Conservation (phyloP, 257 asterid genomes). For the Solanum medicagineum region DNA sequence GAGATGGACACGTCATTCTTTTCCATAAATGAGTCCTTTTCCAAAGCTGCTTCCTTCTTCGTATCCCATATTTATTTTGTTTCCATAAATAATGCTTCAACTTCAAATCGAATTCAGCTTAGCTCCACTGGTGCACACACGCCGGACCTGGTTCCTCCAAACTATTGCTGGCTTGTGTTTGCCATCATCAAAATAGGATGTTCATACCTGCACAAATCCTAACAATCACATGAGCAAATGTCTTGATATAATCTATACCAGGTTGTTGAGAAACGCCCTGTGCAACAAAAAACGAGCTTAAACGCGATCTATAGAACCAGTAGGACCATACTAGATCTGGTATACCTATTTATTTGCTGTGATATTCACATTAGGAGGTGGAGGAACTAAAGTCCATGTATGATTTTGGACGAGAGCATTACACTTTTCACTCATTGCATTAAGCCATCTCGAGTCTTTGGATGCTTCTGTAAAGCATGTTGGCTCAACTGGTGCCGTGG, state of each 20-base stretch:
- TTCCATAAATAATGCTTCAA: no score
- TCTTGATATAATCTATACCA: neutral
- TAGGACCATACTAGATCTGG: neutral
- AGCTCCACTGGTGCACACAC: no score
- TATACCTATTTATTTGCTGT: neutral
- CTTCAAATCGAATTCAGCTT: no score
- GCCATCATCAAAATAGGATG: no score
- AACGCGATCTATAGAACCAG: neutral
- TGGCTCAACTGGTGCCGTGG: neutral
- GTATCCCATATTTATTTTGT: no score
- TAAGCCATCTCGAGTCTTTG: neutral
- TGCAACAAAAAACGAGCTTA: neutral
- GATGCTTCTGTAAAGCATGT: neutral
- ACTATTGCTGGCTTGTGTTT: no score
- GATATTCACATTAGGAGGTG: neutral
- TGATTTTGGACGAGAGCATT: neutral
- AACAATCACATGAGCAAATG: neutral
- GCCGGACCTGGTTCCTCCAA: no score
- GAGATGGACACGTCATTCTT: no score
- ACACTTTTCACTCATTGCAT: neutral
- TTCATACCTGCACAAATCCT: no score
- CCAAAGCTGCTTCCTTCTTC: no score
- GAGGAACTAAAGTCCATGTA: neutral
- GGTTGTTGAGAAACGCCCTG: neutral
- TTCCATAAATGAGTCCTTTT: no score